Percentiles rank a stretch among this genome's conserved stretches.
Evolutionary conservation across 164 flowering plant species (phyloP).

Genomic region (Santalum album): DNA sequence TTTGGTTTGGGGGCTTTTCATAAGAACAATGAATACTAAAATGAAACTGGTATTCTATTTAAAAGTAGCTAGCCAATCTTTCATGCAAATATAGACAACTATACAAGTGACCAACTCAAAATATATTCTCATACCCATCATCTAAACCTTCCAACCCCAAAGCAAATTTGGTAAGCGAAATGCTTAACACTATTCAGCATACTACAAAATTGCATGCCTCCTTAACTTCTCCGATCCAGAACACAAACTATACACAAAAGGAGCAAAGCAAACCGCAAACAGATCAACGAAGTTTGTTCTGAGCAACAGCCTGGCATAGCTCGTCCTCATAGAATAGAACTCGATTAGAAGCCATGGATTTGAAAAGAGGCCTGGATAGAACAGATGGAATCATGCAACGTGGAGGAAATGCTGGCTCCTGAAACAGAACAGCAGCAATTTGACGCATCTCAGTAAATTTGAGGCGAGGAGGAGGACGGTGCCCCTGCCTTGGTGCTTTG

Average conservation of each 20-base stretch:
- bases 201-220: constrained; percentile 33
- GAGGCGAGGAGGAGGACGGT: constrained; percentile 67
- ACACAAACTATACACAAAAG: constrained; percentile 31
- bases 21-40: too few species aligned
- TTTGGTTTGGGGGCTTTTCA: too few species aligned
- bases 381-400: constrained; percentile 56
- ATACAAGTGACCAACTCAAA: constrained; percentile 22
- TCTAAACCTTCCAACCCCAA: constrained; percentile 9
- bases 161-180: constrained; percentile 7
- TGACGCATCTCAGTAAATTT: constrained; percentile 55
- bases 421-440: constrained; percentile 74
- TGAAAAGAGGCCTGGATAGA: constrained; percentile 49
- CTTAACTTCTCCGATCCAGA: not conserved
- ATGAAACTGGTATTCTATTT: too few species aligned
- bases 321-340: constrained; percentile 87
- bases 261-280: constrained; percentile 8
- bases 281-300: constrained; percentile 71
- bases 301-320: constrained; percentile 92
- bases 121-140: constrained; percentile 9
- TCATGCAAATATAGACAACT: constrained; percentile 5
- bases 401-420: constrained; percentile 53
- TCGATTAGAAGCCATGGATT: constrained; percentile 67
- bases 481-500: constrained; percentile 74
- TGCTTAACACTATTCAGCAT: constrained; percentile 13
- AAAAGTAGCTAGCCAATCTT: too few species aligned